phyloP scores from a whole-genome alignment of 2,329 filamentous ascomycete species.

The Phialophora expanda region DNA sequence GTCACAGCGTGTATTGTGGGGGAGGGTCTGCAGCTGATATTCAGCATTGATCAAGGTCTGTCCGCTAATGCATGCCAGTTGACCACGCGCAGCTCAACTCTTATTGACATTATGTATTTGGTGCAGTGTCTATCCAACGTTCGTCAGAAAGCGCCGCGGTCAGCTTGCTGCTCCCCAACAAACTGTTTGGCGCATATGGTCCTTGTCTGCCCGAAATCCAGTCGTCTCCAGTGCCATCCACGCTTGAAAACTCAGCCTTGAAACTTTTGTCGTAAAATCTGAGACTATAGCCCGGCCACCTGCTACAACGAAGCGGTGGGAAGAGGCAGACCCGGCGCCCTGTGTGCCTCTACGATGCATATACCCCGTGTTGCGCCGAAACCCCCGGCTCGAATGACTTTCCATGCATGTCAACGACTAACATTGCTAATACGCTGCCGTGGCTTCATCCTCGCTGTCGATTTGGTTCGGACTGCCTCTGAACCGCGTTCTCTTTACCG shows the following conservation, averaged over 20 bases:
- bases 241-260: not conserved
- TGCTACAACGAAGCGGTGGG: slow-evolving; percentile 1
- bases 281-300: not conserved
- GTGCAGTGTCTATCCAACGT: not conserved
- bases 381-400: slow-evolving; percentile 7
- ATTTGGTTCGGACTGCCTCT: slow-evolving; percentile 50
- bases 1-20: too few species aligned
- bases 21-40: not conserved
- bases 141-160: not conserved
- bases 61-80: not conserved
- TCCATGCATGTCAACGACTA: not conserved
- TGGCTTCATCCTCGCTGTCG: slow-evolving; percentile 41
- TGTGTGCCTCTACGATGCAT: not conserved
- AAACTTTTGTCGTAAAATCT: slow-evolving; percentile 9
- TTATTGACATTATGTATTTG: slow-evolving; percentile 15
- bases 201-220: not conserved
- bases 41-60: not conserved
- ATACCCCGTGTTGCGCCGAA: slow-evolving; percentile 4
- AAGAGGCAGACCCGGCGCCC: not conserved
- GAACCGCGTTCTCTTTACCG: slow-evolving; percentile 47
- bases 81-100: not conserved
- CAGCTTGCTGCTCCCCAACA: not conserved
- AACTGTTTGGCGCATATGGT: not conserved
- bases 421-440: slow-evolving; percentile 19
- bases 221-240: not conserved